Base-by-base conservation (phyloP, 805 yeast species). In the Yarrowia sp. region DNA sequence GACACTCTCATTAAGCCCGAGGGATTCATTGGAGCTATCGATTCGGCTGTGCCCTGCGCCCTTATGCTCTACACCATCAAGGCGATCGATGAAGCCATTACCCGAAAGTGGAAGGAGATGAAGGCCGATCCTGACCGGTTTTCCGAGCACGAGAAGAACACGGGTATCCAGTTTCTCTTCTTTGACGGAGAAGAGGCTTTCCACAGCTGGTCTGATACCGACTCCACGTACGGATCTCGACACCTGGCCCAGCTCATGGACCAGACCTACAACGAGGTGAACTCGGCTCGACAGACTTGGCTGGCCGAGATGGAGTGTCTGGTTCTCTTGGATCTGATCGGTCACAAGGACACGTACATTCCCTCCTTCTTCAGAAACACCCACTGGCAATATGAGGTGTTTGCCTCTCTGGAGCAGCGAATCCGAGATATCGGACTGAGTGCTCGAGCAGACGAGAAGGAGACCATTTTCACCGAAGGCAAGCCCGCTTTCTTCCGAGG, bases 151-250 rank as follows among this genome's bases (percentile, higher is more conserved):
- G 68, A 45, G 16, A 16, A 61, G 26, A 42, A 55, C 10, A 46
- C 72, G 5, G 87, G 86, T 0, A 55, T 85, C 4, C 84, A 83
- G 71, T 74, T 85, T 8, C 76, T 86, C 0, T 86, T 86, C 71
- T 84, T 85, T 67, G 89, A 86, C 71, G 89, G 89, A 4, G 89
- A 86, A 73, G 89, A 86, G 72, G 88, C 89, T 0, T 70, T 85
- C n/a, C 77, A 76, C 2, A 72, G 77, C n/a, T 86, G 89, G 89
- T 73, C 82, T 1, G 79, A 77, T 8, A 73, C 76, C 0, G 89
- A 86, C 70, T 85, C 88, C 0, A 77, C 85, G 1, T 86, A 86
- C 72, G 89, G 89, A 0, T 82, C 89, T 0, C 79, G 82, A 16
- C 84, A 83, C 69, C 74, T 85, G 40, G 87, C 87, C 8, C 71